phyloP scores from a whole-genome alignment of 2,329 filamentous ascomycete genomes.

The Phaeosphaeriaceae sp. region DNA sequence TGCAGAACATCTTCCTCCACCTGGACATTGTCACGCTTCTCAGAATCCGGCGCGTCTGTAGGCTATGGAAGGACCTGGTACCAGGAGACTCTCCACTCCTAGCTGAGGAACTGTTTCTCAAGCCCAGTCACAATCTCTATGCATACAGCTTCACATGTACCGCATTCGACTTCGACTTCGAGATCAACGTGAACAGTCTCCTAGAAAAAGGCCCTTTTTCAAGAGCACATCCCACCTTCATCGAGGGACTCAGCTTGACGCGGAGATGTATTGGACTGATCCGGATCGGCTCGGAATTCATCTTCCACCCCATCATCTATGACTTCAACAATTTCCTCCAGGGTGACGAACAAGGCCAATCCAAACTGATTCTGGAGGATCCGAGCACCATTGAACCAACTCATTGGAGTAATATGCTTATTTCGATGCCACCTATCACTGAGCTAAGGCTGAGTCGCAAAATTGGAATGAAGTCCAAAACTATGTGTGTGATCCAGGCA shows the following conservation, averaged over 20 bases:
- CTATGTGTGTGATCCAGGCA: not conserved
- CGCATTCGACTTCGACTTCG: slow-evolving; percentile 8
- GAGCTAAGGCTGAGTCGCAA: slow-evolving; percentile 6
- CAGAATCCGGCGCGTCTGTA: slow-evolving; percentile 16
- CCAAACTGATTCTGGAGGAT: not conserved
- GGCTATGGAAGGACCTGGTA: slow-evolving; percentile 13
- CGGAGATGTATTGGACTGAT: slow-evolving; percentile 6
- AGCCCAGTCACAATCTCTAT: slow-evolving; percentile 10
- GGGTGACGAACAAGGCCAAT: slow-evolving; percentile 1
- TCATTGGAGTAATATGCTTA: slow-evolving; percentile 7
- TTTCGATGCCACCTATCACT: slow-evolving; percentile 7
- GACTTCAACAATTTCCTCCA: slow-evolving; percentile 5
- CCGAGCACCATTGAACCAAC: not conserved
- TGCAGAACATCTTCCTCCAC: slow-evolving; percentile 16
- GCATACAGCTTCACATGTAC: slow-evolving; percentile 13
- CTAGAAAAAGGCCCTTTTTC: not conserved
- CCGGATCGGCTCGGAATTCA: slow-evolving; percentile 3
- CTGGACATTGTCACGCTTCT: slow-evolving; percentile 20
- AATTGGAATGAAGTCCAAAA: not conserved
- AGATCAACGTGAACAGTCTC: slow-evolving; percentile 2
- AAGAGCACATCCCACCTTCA: not conserved
- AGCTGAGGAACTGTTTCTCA: slow-evolving; percentile 12
- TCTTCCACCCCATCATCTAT: slow-evolving; percentile 6
- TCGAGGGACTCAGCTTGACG: slow-evolving; percentile 6
- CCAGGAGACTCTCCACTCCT: slow-evolving; percentile 18